Evolutionary conservation across 257 asterid genomes (phyloP).

Genomic region (Nicotiana sylvestris): DNA sequence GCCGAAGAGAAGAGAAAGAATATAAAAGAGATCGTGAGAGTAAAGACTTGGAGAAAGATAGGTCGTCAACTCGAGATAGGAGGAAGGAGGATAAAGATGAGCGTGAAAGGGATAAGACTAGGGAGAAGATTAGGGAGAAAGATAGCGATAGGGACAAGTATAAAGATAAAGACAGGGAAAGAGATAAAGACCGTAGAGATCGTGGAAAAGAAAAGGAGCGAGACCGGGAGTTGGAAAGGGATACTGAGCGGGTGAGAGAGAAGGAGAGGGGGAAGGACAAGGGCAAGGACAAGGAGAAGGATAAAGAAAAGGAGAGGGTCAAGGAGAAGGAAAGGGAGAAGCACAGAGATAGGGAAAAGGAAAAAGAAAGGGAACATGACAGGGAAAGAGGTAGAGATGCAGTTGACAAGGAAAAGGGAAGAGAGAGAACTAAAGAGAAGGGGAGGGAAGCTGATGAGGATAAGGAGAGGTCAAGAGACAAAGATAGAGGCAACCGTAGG

Average conservation of each 20-base stretch:
- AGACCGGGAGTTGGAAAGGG: slow-evolving; percentile 47
- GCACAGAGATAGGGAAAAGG: slow-evolving; percentile 41
- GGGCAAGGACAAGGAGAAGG: slow-evolving; percentile 45
- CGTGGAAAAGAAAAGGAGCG: slow-evolving; percentile 48
- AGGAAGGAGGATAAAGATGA: slow-evolving; percentile 71
- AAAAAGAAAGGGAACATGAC: slow-evolving; percentile 43
- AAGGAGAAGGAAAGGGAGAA: slow-evolving; percentile 53
- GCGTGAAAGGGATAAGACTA: slow-evolving; percentile 46
- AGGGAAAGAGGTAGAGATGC: slow-evolving; percentile 49
- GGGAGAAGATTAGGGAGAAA: slow-evolving; percentile 50
- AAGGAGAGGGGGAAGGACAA: slow-evolving; percentile 39
- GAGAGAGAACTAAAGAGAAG: slow-evolving; percentile 58
- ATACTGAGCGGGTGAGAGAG: slow-evolving; percentile 7
- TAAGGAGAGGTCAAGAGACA: slow-evolving; percentile 57
- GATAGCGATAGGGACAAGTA: slow-evolving; percentile 57
- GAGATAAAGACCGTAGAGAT: slow-evolving; percentile 50
- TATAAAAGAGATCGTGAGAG: slow-evolving; percentile 48
- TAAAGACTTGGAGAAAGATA: slow-evolving; percentile 45
- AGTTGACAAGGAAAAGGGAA: slow-evolving; percentile 57
- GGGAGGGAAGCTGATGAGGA: slow-evolving; percentile 59
- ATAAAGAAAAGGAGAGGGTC: slow-evolving; percentile 54
- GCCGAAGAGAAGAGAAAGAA: slow-evolving; percentile 65
- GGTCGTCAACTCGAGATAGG: slow-evolving; percentile 46
- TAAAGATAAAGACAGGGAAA: slow-evolving; percentile 61
- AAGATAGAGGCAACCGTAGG: slow-evolving; percentile 49